phyloP scores from a whole-genome alignment of 345 rosid species.

The Acer yangbiense region DNA sequence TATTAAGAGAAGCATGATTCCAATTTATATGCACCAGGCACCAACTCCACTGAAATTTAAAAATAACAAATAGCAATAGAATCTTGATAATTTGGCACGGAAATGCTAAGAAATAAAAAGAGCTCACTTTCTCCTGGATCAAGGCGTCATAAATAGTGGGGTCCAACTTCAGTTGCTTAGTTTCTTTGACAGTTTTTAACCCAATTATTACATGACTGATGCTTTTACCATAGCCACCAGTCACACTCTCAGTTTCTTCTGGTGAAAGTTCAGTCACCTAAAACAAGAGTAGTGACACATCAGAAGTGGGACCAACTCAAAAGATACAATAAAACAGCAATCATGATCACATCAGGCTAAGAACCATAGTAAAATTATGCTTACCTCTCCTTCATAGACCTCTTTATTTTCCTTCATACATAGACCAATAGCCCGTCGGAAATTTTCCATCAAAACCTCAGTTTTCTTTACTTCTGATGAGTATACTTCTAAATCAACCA shows the following conservation, averaged over 20 bases:
- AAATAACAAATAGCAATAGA: not conserved
- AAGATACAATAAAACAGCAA: not conserved
- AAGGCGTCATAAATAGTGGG: constrained; percentile 99
- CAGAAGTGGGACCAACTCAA: constrained; percentile 17
- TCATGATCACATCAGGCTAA: constrained; percentile 17
- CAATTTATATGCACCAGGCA: not conserved
- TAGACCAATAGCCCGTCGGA: constrained; percentile 89
- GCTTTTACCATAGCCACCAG: constrained; percentile 99
- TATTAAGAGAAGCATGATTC: too few relatives aligned
- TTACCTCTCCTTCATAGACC: constrained; percentile 97
- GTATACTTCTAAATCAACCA: constrained; percentile 99
- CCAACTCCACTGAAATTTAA: not conserved
- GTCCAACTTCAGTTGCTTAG: constrained; percentile 93
- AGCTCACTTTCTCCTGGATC: constrained; percentile 85
- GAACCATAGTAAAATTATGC: constrained; percentile 25
- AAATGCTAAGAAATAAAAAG: constrained; percentile 11
- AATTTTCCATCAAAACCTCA: constrained; percentile 98
- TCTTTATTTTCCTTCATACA: constrained; percentile 98
- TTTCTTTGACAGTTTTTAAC: constrained; percentile 94
- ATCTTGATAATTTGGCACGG: not conserved
- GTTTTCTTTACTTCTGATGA: constrained; percentile 99
- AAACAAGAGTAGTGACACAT: constrained; percentile 22
- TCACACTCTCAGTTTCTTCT: constrained; percentile 91
- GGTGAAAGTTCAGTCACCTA: constrained; percentile 99
- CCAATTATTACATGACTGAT: constrained; percentile 95